These are phyloP conservation scores for Mycena filopes DNA, from an alignment of 768 basidiomycete species.

Conservation along the genomic window DNA sequence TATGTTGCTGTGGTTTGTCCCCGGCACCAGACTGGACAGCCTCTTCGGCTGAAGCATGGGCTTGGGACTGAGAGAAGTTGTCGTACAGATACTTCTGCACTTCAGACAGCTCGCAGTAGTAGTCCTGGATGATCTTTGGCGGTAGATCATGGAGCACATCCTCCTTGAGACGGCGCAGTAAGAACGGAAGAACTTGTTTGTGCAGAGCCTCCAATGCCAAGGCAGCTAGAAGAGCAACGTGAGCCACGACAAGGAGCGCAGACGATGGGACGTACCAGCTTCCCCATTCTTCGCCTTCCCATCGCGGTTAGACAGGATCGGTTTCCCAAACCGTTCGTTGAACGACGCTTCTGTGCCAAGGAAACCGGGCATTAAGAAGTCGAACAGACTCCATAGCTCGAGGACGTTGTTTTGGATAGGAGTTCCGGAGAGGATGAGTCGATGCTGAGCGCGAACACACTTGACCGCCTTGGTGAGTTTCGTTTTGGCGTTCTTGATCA, in stretches of 20 bases:
- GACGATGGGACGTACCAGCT: slow-evolving; percentile 68
- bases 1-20: slow-evolving; percentile 79
- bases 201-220: slow-evolving; percentile 95
- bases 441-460: slow-evolving; percentile 87
- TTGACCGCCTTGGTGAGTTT: slow-evolving; percentile 98
- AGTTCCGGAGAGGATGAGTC: slow-evolving; percentile 94
- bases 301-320: slow-evolving; percentile 93
- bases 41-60: slow-evolving; percentile 69
- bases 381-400: slow-evolving; percentile 98
- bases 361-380: slow-evolving; percentile 99
- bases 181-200: slow-evolving; percentile 99
- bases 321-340: slow-evolving; percentile 95
- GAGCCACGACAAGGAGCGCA: not conserved
- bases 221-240: slow-evolving; percentile 69
- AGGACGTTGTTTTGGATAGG: slow-evolving; percentile 99
- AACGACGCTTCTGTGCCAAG: slow-evolving; percentile 95
- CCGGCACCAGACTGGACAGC: slow-evolving; percentile 63
- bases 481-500: slow-evolving; percentile 99
- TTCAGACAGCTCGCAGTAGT: slow-evolving; percentile 97
- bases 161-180: slow-evolving; percentile 95
- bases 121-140: slow-evolving; percentile 99
- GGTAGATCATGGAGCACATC: slow-evolving; percentile 96
- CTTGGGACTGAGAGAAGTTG: slow-evolving; percentile 87
- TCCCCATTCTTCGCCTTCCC: slow-evolving; percentile 95
- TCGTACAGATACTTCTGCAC: slow-evolving; percentile 95